phyloP scores from a whole-genome alignment of 768 basidiomycete genomes.

The Hericium erinaceus region DNA sequence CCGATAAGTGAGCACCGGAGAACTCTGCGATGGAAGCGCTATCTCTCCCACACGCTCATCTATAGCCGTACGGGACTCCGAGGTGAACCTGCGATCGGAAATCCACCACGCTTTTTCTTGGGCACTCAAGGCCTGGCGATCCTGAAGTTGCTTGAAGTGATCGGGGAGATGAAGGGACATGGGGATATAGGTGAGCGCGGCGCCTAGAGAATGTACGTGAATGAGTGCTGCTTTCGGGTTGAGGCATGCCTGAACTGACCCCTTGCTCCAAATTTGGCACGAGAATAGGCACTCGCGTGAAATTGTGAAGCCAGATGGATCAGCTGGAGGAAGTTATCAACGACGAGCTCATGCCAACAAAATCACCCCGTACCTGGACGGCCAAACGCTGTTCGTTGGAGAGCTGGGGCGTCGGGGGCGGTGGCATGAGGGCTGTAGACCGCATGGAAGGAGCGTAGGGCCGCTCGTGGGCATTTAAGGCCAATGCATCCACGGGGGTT shows the following conservation, averaged over 20 bases:
- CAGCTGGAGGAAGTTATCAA: conserved; percentile 2
- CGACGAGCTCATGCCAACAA: neutral
- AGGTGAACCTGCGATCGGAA: conserved; percentile 2
- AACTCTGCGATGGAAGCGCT: neutral
- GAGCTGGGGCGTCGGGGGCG: neutral
- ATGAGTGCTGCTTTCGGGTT: neutral
- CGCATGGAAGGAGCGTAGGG: neutral
- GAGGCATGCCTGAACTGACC: conserved; percentile 1
- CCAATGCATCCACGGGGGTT: neutral
- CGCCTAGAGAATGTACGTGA: conserved; percentile 1
- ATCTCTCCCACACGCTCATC: neutral
- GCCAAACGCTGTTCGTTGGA: conserved; percentile 11
- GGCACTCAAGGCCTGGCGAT: conserved; percentile 11
- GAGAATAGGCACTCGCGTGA: conserved; percentile 14
- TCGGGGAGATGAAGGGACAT: conserved; percentile 14
- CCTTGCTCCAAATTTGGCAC: conserved; percentile 14
- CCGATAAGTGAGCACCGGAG: neutral
- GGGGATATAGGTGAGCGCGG: conserved; percentile 11
- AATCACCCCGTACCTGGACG: conserved; percentile 5
- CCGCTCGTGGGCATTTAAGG: no score
- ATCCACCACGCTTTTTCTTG: conserved; percentile 14
- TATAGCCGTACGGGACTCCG: neutral
- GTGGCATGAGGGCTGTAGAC: neutral
- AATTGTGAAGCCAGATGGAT: conserved; percentile 16
- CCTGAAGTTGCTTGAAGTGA: conserved; percentile 11